Conservation (phyloP, 768 basidiomycete genomes). For the Termitomyces titanicus region DNA sequence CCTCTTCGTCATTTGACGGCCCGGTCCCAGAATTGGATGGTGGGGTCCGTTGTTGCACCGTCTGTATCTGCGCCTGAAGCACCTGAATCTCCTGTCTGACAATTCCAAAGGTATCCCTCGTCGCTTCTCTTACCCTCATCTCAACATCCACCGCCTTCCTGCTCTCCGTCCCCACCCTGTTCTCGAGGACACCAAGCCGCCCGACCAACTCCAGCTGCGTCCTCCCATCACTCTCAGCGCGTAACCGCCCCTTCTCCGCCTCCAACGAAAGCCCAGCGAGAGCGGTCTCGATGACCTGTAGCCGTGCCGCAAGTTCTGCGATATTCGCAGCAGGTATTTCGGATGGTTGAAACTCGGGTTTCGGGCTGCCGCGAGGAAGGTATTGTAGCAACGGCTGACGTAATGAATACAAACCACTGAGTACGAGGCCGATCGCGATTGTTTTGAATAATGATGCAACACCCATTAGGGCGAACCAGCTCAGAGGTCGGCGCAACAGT, state of each 20-base stretch:
- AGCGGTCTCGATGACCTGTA: constrained; percentile 60
- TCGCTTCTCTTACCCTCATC: constrained; percentile 38
- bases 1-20: constrained; percentile 49
- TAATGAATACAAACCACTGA: constrained; percentile 43
- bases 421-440: constrained; percentile 37
- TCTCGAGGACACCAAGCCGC: constrained; percentile 56
- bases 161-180: constrained; percentile 35
- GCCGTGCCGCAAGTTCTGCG: constrained; percentile 57
- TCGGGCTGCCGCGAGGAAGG: constrained; percentile 20
- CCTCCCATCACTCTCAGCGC: constrained; percentile 50
- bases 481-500: constrained; percentile 44
- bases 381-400: constrained; percentile 29
- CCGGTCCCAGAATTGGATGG: constrained; percentile 7
- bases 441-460: constrained; percentile 32
- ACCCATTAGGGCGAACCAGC: constrained; percentile 32
- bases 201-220: constrained; percentile 49
- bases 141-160: constrained; percentile 51
- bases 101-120: constrained; percentile 41
- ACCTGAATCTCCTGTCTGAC: constrained; percentile 56
- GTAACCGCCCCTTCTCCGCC: constrained; percentile 43
- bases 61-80: constrained; percentile 40
- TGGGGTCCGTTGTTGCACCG: constrained; percentile 21
- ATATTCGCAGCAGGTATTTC: constrained; percentile 61
- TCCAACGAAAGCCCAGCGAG: constrained; percentile 59
- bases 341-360: constrained; percentile 46